Base-by-base conservation (phyloP, 2,329 filamentous ascomycete species). In the Hymenoscyphus occultus region DNA sequence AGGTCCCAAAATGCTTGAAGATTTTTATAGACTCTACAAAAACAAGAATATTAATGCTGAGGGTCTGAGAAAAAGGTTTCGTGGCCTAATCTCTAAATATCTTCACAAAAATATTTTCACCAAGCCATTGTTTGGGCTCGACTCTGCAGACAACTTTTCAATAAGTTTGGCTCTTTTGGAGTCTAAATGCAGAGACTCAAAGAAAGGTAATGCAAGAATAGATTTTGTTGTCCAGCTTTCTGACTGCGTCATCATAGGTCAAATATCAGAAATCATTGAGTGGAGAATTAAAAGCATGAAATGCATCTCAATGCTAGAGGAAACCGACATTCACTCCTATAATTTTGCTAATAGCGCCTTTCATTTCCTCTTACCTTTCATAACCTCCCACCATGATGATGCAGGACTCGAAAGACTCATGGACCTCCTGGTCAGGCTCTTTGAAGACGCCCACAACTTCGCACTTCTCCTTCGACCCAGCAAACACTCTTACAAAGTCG, bases 231-330 rank as follows among this genome's bases (percentile, higher is more conserved):
- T 22, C 22, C 22, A 22, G 22, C 22, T 39, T 35, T n/a, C 22
- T 35, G n/a, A 35, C 28, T 13, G 10, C 3, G 32, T 59, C 13
- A 19, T 7, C 14, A 14, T 42, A 45, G 58, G 39, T 16, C 39
- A 60, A 7, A 39, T 56, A n/a, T 4, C 51, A 3, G 64, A 68
- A 3, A 40, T 65, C n/a, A 31, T 59, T 3, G 57, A 64, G 19
- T 66, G 66, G 66, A 64, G 64, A 61, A 59, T 19, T 2, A 16
- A 22, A 14, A 64, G 42, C n/a, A 48, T 64, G 14, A 64, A 56
- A 16, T 56, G 45, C 22, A 12, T 57, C 56, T 10, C 22, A 7
- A 16, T 12, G 35, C 16, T 42, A 60, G 14, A 54, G 16, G n/a
- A 19, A 12, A 28, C 22, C 45, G 4, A 35, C 51, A 19, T 9